Evolutionary conservation across 441 rosid species (phyloP).

Genomic region (Populus hybrid): DNA sequence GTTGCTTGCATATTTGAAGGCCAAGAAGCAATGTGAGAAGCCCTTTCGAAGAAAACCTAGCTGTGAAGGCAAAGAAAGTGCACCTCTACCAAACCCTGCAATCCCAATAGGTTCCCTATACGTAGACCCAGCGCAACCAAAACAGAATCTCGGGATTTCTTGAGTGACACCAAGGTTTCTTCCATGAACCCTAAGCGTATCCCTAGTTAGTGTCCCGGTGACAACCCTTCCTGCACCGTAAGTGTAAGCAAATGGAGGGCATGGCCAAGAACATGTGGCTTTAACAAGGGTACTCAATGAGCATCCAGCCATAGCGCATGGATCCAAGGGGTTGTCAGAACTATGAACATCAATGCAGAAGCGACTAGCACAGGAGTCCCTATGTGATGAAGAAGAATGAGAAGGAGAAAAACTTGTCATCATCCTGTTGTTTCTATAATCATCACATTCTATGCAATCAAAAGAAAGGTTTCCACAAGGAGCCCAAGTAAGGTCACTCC

Average conservation of each 20-base stretch:
- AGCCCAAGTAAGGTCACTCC: constrained; percentile 91
- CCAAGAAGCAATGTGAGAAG: constrained; percentile 78
- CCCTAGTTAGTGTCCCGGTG: constrained; percentile 56
- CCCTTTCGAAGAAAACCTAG: constrained; percentile 67
- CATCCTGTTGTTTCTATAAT: constrained; percentile 42
- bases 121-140: constrained; percentile 64
- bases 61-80: constrained; percentile 69
- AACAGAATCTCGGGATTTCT: constrained; percentile 55
- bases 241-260: constrained; percentile 83
- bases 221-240: constrained; percentile 62
- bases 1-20: constrained; percentile 72
- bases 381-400: constrained; percentile 47
- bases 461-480: constrained; percentile 76
- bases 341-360: constrained; percentile 62
- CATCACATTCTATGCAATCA: constrained; percentile 69
- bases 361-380: constrained; percentile 55
- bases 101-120: constrained; percentile 73
- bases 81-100: constrained; percentile 79
- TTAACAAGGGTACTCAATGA: constrained; percentile 54
- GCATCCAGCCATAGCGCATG: constrained; percentile 68
- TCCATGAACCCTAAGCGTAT: constrained; percentile 51
- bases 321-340: constrained; percentile 64
- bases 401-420: constrained; percentile 55
- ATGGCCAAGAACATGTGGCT: constrained; percentile 56
- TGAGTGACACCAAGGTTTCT: constrained; percentile 18